Evolutionary conservation across 2,329 filamentous ascomycete genomes (phyloP).

Genomic region (Phyllosticta citriasiana): DNA sequence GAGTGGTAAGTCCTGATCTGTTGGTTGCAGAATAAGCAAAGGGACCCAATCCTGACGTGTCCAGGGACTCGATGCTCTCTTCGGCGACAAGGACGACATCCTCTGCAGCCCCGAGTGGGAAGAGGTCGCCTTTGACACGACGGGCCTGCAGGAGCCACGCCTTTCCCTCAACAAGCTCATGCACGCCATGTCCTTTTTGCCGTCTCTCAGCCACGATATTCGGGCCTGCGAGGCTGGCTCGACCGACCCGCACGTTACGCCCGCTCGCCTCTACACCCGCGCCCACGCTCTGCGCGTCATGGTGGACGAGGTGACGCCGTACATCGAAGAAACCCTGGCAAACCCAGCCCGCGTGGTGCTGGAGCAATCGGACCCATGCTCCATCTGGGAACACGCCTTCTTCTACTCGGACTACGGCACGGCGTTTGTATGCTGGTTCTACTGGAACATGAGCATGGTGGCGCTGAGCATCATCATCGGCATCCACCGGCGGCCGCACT

Average conservation of each 20-base stretch:
- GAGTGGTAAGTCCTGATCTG: neutral
- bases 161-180: slow-evolving; percentile 1
- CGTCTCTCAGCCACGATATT: neutral
- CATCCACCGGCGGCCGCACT: neutral
- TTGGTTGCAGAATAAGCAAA: neutral
- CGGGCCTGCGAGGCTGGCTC: neutral
- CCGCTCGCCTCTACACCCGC: neutral
- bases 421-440: slow-evolving; percentile 7
- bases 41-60: neutral
- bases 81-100: slow-evolving; percentile 11
- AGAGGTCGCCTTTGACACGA: slow-evolving; percentile 24
- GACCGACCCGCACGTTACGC: neutral
- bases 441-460: slow-evolving; percentile 8
- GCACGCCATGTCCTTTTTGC: neutral
- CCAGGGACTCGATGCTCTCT: slow-evolving; percentile 4
- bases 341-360: neutral
- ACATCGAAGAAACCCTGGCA: neutral
- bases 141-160: slow-evolving; percentile 12
- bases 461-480: neutral
- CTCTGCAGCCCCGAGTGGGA: slow-evolving; percentile 22
- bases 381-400: neutral
- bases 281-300: neutral
- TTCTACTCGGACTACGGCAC: slow-evolving; percentile 3
- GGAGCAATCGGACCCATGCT: neutral
- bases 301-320: slow-evolving; percentile 1